phyloP scores from a whole-genome alignment of 306 rosid genomes.

The Vachellia collinsii region DNA sequence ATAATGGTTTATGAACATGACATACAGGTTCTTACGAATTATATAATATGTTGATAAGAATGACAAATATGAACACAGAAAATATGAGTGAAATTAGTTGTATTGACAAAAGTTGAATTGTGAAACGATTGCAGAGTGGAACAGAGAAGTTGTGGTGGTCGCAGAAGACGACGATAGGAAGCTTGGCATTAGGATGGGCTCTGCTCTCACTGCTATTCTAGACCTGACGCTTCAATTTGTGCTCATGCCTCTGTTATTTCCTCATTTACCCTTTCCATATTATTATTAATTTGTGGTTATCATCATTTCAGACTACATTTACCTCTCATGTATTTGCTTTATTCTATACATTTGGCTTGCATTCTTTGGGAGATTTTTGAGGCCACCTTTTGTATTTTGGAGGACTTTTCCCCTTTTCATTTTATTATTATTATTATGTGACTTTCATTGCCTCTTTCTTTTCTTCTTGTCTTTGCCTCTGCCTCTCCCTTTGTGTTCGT shows the following conservation, averaged over 20 bases:
- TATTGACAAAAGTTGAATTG: background rate
- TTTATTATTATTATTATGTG: conserved; percentile 11
- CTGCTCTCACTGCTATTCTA: conserved; percentile 46
- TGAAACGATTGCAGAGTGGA: conserved; percentile 55
- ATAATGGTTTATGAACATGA: background rate
- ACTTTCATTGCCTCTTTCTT: background rate
- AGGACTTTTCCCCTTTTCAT: conserved; percentile 5
- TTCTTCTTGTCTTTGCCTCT: background rate
- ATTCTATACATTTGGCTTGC: conserved; percentile 37
- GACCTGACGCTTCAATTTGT: background rate
- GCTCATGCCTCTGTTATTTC: conserved; percentile 3
- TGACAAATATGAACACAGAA: too few relatives aligned
- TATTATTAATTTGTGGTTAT: conserved; percentile 6
- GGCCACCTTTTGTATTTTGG: conserved; percentile 38
- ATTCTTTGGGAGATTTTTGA: conserved; percentile 56
- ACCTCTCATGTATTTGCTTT: background rate
- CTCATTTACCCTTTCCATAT: background rate
- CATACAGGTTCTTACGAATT: background rate
- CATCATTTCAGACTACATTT: conserved; percentile 9
- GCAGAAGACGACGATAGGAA: conserved; percentile 52
- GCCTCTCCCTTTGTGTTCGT: background rate
- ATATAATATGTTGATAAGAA: too few relatives aligned
- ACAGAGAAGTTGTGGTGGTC: conserved; percentile 46
- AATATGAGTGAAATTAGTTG: too few relatives aligned
- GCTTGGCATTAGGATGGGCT: conserved; percentile 52